phyloP scores from a whole-genome alignment of 768 basidiomycete species.

The Naganishia onofrii region DNA sequence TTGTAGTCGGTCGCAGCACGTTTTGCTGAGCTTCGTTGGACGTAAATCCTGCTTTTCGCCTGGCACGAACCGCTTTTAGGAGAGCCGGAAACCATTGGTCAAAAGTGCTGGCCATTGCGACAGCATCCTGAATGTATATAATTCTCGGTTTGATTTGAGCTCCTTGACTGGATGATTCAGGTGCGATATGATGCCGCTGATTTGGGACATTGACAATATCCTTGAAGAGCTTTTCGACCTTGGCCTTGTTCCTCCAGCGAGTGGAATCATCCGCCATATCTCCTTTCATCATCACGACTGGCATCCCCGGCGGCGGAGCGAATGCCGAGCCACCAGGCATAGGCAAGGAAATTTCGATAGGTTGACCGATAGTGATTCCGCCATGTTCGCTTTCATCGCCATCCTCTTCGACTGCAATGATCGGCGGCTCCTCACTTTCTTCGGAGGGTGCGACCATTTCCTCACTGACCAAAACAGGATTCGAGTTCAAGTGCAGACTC shows the following conservation, averaged over 20 bases:
- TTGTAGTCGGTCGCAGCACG: constrained; percentile 63
- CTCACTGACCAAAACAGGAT: constrained; percentile 61
- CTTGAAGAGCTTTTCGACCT: constrained; percentile 62
- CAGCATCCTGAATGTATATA: constrained; percentile 78
- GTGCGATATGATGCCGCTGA: constrained; percentile 40
- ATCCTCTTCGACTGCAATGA: constrained; percentile 52
- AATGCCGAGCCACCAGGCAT: constrained; percentile 29
- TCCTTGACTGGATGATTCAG: constrained; percentile 37
- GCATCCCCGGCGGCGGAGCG: constrained; percentile 4
- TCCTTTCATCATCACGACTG: constrained; percentile 21
- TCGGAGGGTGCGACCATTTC: constrained; percentile 40
- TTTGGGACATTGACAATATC: constrained; percentile 62
- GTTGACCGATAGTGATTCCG: constrained; percentile 7
- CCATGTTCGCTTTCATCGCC: constrained; percentile 41
- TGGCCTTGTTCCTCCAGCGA: constrained; percentile 9
- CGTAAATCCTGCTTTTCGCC: constrained; percentile 60
- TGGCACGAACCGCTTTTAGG: constrained; percentile 70
- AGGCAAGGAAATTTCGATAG: constrained; percentile 28
- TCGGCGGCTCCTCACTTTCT: constrained; percentile 34
- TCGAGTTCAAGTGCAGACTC: neutral
- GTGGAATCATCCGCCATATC: neutral
- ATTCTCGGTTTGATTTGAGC: constrained; percentile 60
- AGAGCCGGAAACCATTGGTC: constrained; percentile 77
- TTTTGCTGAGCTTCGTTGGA: neutral
- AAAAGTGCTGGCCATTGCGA: constrained; percentile 69